Evolutionary conservation across 768 basidiomycete species (phyloP).

Genomic region (Dentipellis fragilis): DNA sequence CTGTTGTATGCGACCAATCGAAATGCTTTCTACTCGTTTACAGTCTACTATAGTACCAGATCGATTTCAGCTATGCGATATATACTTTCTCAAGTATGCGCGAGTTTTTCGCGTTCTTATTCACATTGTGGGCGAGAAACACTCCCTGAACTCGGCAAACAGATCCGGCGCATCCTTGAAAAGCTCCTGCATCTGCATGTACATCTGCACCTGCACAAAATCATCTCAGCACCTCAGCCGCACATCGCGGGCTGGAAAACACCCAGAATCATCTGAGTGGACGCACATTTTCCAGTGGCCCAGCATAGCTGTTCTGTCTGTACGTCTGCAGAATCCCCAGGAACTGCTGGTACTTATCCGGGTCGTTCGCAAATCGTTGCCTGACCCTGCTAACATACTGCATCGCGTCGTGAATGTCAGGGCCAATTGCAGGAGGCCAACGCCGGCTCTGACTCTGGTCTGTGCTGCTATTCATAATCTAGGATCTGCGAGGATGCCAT

Average conservation of each 20-base stretch:
- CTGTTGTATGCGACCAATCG: too few relatives aligned
- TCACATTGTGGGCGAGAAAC: constrained; percentile 26
- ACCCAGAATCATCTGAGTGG: not conserved
- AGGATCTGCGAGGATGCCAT: not conserved
- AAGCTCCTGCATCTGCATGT: constrained; percentile 67
- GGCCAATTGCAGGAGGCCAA: constrained; percentile 36
- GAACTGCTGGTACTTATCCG: constrained; percentile 81
- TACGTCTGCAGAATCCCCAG: constrained; percentile 82
- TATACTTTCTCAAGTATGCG: too few relatives aligned
- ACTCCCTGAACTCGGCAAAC: constrained; percentile 72
- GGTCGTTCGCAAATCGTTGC: constrained; percentile 75
- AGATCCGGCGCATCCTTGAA: constrained; percentile 79
- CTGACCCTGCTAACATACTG: constrained; percentile 99
- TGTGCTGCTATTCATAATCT: constrained; percentile 12
- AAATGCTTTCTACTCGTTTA: too few relatives aligned
- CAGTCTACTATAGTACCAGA: too few relatives aligned
- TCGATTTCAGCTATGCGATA: too few relatives aligned
- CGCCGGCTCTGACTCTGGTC: constrained; percentile 38
- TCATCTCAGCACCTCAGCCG: not conserved
- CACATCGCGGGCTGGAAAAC: too few relatives aligned
- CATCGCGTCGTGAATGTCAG: constrained; percentile 85
- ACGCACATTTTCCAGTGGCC: constrained; percentile 55
- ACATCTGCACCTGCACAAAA: constrained; percentile 53
- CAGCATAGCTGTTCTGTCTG: constrained; percentile 52
- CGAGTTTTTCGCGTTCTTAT: too few relatives aligned